Conservation (phyloP, 2,329 filamentous ascomycete genomes). For the Paracoccidioides brasiliensis region DNA sequence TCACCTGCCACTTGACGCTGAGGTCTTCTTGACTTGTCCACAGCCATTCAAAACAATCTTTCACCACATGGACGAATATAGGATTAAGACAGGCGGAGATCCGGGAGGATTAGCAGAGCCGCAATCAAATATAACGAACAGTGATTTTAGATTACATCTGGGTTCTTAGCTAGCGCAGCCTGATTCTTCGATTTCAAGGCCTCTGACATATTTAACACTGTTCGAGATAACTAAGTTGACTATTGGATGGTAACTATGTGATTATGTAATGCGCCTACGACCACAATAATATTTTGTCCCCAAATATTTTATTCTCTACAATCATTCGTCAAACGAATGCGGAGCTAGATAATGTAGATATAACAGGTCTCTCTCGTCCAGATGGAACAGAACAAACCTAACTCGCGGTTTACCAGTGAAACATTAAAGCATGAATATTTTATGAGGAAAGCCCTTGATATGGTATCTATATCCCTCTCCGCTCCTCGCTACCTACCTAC, state of each 20-base stretch:
- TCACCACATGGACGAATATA: background rate
- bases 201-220: no score
- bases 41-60: background rate
- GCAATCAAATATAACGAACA: background rate
- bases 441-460: conserved; percentile 74
- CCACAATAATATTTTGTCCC: no score
- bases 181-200: background rate
- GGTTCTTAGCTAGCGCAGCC: background rate
- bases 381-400: background rate
- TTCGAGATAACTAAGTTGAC: no score
- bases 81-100: background rate
- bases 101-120: background rate
- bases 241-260: background rate
- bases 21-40: background rate
- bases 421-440: conserved; percentile 44
- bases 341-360: no score
- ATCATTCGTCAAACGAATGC: no score
- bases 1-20: conserved; percentile 13
- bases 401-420: background rate
- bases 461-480: conserved; percentile 43
- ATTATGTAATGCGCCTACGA: background rate
- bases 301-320: no score
- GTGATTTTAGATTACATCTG: background rate
- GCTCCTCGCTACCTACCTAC: background rate
- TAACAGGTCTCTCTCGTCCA: background rate